A percentile compares a stretch with the other conserved stretches of the same genome.
phyloP scores from a whole-genome alignment of 75 land plant genomes.

The Picea glauca region DNA sequence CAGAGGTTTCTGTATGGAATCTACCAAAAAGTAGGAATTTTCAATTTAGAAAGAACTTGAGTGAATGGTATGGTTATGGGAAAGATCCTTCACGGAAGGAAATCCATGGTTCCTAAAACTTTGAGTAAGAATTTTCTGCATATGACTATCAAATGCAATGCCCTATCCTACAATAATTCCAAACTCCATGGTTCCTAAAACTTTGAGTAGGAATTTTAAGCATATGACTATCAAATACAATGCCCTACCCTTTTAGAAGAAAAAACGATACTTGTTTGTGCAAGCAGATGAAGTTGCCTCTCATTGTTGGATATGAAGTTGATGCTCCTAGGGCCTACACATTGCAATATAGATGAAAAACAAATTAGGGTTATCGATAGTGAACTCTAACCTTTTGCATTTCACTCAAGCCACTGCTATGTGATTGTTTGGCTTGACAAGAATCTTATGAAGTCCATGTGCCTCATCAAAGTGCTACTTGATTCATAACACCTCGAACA shows the following conservation, averaged over 20 bases:
- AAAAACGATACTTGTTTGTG: slow-evolving; percentile 14
- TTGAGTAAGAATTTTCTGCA: slow-evolving; percentile 79
- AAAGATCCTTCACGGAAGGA: slow-evolving; percentile 66
- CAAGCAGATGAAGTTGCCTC: slow-evolving; percentile 63
- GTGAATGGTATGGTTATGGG: slow-evolving; percentile 90
- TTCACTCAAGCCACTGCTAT: slow-evolving; percentile 60
- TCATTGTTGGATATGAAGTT: slow-evolving; percentile 92
- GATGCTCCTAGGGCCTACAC: slow-evolving; percentile 60
- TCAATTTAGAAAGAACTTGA: slow-evolving; percentile 22
- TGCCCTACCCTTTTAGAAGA: slow-evolving; percentile 77
- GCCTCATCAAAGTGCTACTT: background rate
- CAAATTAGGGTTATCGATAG: slow-evolving; percentile 27
- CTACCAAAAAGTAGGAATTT: background rate
- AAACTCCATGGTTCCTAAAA: slow-evolving; percentile 46
- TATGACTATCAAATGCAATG: slow-evolving; percentile 93
- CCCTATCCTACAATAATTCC: slow-evolving; percentile 61
- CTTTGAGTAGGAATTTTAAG: slow-evolving; percentile 80
- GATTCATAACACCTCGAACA: too few relatives aligned
- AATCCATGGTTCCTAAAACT: slow-evolving; percentile 65
- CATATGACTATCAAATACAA: slow-evolving; percentile 88
- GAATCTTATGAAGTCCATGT: slow-evolving; percentile 4
- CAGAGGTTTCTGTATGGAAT: background rate
- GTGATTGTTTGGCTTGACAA: slow-evolving; percentile 61
- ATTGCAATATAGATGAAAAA: slow-evolving; percentile 48
- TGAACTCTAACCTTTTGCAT: slow-evolving; percentile 41